phyloP scores from a whole-genome alignment of 352 stramenopile species.

The Pythium dissotocum region DNA sequence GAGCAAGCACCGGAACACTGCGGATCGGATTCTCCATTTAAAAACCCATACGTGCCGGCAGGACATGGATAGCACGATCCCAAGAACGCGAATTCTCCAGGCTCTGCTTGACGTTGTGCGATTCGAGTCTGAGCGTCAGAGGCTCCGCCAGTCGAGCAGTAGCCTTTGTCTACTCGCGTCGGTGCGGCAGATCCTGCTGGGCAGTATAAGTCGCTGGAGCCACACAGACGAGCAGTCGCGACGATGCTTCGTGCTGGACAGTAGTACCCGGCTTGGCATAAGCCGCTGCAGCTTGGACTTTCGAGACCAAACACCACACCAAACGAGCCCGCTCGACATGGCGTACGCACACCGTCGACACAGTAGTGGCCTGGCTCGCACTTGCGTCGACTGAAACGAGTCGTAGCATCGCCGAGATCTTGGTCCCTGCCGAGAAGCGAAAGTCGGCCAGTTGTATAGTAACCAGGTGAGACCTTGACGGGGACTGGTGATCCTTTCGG shows the following conservation, averaged over 20 bases:
- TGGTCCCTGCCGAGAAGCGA: slow-evolving; percentile 21
- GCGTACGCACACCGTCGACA: slow-evolving; percentile 25
- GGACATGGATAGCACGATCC: slow-evolving; percentile 68
- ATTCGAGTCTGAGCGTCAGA: slow-evolving; percentile 22
- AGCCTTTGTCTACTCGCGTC: slow-evolving; percentile 26
- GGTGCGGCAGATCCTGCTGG: slow-evolving; percentile 28
- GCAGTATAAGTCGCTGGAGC: slow-evolving; percentile 35
- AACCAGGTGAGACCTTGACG: slow-evolving; percentile 36
- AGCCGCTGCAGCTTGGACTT: slow-evolving; percentile 36
- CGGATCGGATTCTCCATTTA: slow-evolving; percentile 39
- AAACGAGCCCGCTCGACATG: slow-evolving; percentile 51
- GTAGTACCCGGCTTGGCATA: slow-evolving; percentile 40
- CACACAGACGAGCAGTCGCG: slow-evolving; percentile 23
- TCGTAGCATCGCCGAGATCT: slow-evolving; percentile 19
- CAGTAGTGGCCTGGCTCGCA: slow-evolving; percentile 63
- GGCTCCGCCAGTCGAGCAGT: slow-evolving; percentile 26
- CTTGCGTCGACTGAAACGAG: slow-evolving; percentile 37
- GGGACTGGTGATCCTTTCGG: slow-evolving; percentile 42
- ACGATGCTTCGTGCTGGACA: slow-evolving; percentile 39
- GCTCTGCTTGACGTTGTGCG: slow-evolving; percentile 33
- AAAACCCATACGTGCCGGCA: slow-evolving; percentile 51
- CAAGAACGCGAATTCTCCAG: slow-evolving; percentile 61
- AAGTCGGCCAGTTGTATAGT: slow-evolving; percentile 41
- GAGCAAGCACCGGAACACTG: slow-evolving; percentile 61
- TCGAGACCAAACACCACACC: slow-evolving; percentile 33